Evolutionary conservation across 2,329 filamentous ascomycete genomes (phyloP).

Genomic region (Sclerotiophoma versabilis): DNA sequence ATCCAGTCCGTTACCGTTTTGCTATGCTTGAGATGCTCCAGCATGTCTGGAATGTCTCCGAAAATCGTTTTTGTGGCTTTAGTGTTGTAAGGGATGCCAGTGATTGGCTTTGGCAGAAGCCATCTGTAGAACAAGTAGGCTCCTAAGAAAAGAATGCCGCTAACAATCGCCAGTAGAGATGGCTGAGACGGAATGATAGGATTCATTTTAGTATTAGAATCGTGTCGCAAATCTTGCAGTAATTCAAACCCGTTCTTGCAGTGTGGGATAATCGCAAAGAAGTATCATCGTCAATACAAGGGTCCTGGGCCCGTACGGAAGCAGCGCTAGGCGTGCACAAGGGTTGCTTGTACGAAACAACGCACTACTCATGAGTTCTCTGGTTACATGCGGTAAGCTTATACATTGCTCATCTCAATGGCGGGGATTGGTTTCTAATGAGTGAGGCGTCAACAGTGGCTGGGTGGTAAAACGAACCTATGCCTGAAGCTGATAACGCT

Average conservation of each 20-base stretch:
- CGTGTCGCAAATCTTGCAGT: background rate
- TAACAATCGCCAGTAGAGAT: background rate
- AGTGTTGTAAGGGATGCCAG: constrained; percentile 56
- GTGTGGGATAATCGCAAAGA: background rate
- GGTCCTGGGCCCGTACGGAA: background rate
- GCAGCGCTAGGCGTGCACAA: background rate
- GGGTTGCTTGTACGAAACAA: background rate
- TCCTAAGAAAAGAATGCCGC: background rate
- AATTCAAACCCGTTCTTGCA: too few relatives aligned
- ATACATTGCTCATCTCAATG: background rate
- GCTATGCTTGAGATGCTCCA: constrained; percentile 42
- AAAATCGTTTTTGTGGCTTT: constrained; percentile 47
- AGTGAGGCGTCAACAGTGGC: background rate
- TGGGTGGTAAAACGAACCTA: too few relatives aligned
- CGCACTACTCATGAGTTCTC: too few relatives aligned
- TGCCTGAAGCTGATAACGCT: background rate
- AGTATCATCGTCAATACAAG: background rate
- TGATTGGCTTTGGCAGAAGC: constrained; percentile 54
- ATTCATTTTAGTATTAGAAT: background rate
- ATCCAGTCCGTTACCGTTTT: constrained; percentile 15
- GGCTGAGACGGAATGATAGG: background rate
- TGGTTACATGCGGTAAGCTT: background rate
- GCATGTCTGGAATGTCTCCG: constrained; percentile 51
- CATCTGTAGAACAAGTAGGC: constrained; percentile 22
- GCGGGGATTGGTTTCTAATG: background rate